Base-by-base conservation (phyloP, 1,284 basidiomycete species). In the Exobasidium cylindrosporum region DNA sequence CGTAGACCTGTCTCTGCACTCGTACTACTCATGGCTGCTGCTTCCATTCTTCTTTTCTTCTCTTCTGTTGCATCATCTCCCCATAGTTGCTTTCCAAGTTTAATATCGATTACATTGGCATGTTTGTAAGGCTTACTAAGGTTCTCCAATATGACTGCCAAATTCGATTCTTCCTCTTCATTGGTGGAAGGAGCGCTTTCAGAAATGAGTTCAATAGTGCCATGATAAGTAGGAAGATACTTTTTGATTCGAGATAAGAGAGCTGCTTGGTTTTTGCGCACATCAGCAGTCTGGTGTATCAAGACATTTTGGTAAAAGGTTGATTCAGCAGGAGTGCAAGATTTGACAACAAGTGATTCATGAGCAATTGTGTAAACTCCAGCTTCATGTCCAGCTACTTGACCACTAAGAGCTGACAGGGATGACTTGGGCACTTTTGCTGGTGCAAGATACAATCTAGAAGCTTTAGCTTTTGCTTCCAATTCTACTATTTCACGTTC, bases 41-140 rank as follows among this genome's bases (percentile, higher is more conserved):
- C 84, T 60, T 85, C 83, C 92, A 95, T 94, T 32, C 90, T 85
- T 56, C 82, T 84, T 61, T 85, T 84, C 82, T 97, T 97, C 68
- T 91, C 91, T 1, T 85, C 84, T 0, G 84, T 82, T 1, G 91
- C 88, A 29, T 87, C 84, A 60, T 90, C 89, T 61, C 83, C 82
- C 72, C 90, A 89, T 3, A 97, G 84, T 6, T 89, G 84, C 0
- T 89, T 92, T 0, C 94, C 94, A 23, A 97, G 87, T 81, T 97
- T 97, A 80, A 92, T 84, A 78, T 97, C 95, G 26, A 96, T 83
- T 57, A 96, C 87, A 72, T 89, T 92, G 1, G 94, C 92, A 77
- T 87, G 88, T 28, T 81, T 72, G 82, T 92, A 97, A 0, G 84
- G 77, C 68, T 87, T 81, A 0, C 88, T 83, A 5, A 95, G 82